These are phyloP conservation scores for Starmerella scarabaei DNA, from an alignment of 805 yeast species.

Conservation along the genomic window DNA sequence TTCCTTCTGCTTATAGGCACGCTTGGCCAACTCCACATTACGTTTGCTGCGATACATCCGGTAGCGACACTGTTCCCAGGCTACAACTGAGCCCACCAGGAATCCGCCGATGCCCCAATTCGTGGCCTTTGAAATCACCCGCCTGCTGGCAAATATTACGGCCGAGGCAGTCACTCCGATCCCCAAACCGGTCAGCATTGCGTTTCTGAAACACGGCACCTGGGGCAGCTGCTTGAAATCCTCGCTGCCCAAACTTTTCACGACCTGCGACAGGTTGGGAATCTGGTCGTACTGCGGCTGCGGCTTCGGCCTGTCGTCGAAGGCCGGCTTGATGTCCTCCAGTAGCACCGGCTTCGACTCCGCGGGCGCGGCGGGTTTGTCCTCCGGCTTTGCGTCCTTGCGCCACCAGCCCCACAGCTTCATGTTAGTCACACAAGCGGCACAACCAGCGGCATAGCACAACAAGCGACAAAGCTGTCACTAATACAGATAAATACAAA, in stretches of 20 bases:
- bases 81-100: constrained; percentile 61
- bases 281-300: constrained; percentile 11
- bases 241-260: constrained; percentile 19
- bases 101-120: constrained; percentile 81
- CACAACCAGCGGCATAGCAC: no score
- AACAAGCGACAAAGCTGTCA: no score
- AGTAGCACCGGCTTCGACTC: constrained; percentile 20
- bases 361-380: not conserved
- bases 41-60: constrained; percentile 52
- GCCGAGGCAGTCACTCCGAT: constrained; percentile 24
- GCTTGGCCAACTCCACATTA: constrained; percentile 58
- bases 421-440: no score
- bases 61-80: constrained; percentile 88
- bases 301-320: constrained; percentile 21
- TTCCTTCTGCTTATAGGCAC: constrained; percentile 14
- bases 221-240: constrained; percentile 26
- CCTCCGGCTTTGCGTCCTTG: constrained; percentile 12
- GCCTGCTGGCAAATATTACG: constrained; percentile 22
- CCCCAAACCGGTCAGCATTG: constrained; percentile 28
- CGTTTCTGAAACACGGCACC: constrained; percentile 30
- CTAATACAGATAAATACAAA: no score
- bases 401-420: constrained; percentile 24
- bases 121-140: constrained; percentile 35
- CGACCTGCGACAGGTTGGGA: constrained; percentile 18
- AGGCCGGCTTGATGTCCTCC: constrained; percentile 26